Conservation (phyloP, 495 filamentous ascomycete species). For the Penicillium goetzii region DNA sequence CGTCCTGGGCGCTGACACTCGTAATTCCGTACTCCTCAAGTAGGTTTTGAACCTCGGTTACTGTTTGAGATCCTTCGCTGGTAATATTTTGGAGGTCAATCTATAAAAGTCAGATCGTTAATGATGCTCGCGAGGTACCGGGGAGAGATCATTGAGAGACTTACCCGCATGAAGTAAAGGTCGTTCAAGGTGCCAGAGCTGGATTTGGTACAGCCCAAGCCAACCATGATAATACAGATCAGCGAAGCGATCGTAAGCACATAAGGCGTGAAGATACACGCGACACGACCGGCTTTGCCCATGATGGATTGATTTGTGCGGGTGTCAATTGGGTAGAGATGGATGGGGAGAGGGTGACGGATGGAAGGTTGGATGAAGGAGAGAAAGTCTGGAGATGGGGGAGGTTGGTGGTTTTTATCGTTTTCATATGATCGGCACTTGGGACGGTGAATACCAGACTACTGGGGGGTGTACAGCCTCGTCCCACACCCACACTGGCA, state of each 20-base stretch:
- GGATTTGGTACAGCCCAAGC: slow-evolving; percentile 70
- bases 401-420: slow-evolving; percentile 8
- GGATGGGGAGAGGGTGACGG: slow-evolving; percentile 9
- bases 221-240: slow-evolving; percentile 72
- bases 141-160: slow-evolving; percentile 17
- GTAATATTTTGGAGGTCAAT: slow-evolving; percentile 47
- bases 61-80: slow-evolving; percentile 25
- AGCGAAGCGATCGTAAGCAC: slow-evolving; percentile 72
- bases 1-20: slow-evolving; percentile 36
- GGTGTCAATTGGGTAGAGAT: background rate
- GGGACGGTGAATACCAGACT: background rate
- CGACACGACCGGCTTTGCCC: slow-evolving; percentile 74
- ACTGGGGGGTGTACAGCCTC: slow-evolving; percentile 17
- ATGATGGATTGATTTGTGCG: slow-evolving; percentile 44
- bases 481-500: background rate
- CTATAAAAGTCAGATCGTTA: slow-evolving; percentile 28
- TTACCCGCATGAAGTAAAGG: slow-evolving; percentile 75
- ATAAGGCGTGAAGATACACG: slow-evolving; percentile 83
- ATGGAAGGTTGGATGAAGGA: slow-evolving; percentile 7
- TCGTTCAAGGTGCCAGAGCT: slow-evolving; percentile 51
- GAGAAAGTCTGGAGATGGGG: slow-evolving; percentile 8
- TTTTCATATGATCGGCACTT: slow-evolving; percentile 22
- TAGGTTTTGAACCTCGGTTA: slow-evolving; percentile 28
- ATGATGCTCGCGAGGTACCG: background rate
- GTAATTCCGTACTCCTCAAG: slow-evolving; percentile 33